A percentile compares a stretch with the other conserved stretches of the same genome.
Conservation (phyloP, 164 flowering plant species). For the Chloranthus sessilifolius region DNA sequence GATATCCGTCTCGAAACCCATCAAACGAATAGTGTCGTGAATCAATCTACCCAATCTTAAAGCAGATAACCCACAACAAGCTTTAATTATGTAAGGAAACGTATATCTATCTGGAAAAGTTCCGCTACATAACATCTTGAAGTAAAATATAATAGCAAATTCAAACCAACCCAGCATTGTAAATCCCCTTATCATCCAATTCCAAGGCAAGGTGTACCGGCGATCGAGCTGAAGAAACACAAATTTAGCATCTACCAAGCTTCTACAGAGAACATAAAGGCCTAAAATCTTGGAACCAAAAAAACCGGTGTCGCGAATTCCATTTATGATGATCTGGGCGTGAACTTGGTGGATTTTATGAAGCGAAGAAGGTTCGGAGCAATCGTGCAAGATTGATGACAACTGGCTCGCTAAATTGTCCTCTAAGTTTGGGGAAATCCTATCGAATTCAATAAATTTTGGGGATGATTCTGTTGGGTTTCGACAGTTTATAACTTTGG, state of each 20-base stretch:
- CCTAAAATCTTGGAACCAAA: slow-evolving; percentile 50
- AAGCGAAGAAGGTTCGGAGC: slow-evolving; percentile 23
- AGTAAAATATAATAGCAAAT: slow-evolving; percentile 55
- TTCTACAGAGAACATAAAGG: slow-evolving; percentile 53
- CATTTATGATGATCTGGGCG: slow-evolving; percentile 54
- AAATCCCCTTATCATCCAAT: slow-evolving; percentile 86
- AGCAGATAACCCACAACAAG: slow-evolving; percentile 52
- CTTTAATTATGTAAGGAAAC: slow-evolving; percentile 70
- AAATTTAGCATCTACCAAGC: slow-evolving; percentile 39
- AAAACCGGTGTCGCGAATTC: slow-evolving; percentile 22
- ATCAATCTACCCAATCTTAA: slow-evolving; percentile 37
- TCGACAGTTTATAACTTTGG: not conserved
- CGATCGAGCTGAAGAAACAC: slow-evolving; percentile 37
- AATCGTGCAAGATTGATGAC: slow-evolving; percentile 30
- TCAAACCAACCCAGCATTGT: slow-evolving; percentile 42
- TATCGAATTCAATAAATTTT: not conserved
- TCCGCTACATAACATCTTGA: slow-evolving; percentile 69
- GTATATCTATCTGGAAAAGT: slow-evolving; percentile 71
- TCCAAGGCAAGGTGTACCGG: slow-evolving; percentile 53
- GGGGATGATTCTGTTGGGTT: slow-evolving; percentile 4
- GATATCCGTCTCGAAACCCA: slow-evolving; percentile 54
- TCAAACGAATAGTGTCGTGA: slow-evolving; percentile 31
- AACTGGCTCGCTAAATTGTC: slow-evolving; percentile 16
- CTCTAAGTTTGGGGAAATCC: slow-evolving; percentile 9
- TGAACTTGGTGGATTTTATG: slow-evolving; percentile 49